Evolutionary conservation across 1,284 basidiomycete genomes (phyloP), one percentile per base, ranked within the genome.

Genomic region (Phellopilus nigrolimitatus): DNA sequence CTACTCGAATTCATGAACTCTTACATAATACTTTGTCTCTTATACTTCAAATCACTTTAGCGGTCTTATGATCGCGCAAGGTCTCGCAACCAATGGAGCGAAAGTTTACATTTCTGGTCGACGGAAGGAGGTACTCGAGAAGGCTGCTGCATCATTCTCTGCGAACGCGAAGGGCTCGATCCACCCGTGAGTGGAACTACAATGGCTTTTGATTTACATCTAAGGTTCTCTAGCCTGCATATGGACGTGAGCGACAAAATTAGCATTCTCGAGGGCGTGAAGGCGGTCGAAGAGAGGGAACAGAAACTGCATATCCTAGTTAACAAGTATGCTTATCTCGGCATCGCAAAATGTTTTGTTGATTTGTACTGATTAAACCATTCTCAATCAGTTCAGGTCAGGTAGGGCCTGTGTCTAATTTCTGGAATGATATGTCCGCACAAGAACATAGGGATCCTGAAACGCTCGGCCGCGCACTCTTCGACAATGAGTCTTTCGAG

Each of bases 221-320:
- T 19, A 4, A 9, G 13, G 12, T 6, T 15, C 6, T 22, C 10
- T 33, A 13, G 43, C 13, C 10, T 30, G 9, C 12, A 70, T 52
- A 79, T 89, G 75, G 88, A 91, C 62, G 77, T 80, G 12, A 87
- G 84, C 0, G 69, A 76, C 61, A 85, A 84, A 60, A 70, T 76
- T 25, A 85, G 84, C 54, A 88, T 91, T 51, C 57, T 69, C 39
- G 69, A 66, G 8, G 78, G 73, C 2, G 78, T 78, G 57, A 71
- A 75, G 44, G 52, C 70, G 12, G 76, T 85, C 39, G 72, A 79
- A 52, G 66, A 74, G 38, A 73, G 70, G 56, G 84, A 91, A 49
- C 84, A 86, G 21, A 84, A 75, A 59, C 65, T 91, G 22, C 85
- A 91, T 60, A 76, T 91, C 40, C 74, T 91, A 1, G 79, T 91